Evolutionary conservation across 2,329 filamentous ascomycete genomes (phyloP).

Genomic region (Metarhizium robertsii): DNA sequence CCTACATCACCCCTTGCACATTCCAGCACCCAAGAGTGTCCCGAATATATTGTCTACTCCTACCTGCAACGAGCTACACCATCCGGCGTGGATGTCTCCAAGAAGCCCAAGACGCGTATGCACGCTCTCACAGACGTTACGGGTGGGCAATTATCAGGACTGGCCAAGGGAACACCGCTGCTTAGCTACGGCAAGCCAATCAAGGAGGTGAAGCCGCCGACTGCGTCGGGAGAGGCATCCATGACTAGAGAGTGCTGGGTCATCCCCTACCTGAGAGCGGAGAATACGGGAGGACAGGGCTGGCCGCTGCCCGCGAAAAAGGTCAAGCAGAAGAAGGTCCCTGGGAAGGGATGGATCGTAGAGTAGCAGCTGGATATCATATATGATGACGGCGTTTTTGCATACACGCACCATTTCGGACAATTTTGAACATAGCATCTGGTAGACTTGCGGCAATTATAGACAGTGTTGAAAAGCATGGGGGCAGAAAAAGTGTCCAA

Average conservation of each 20-base stretch:
- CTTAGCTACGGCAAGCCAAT: conserved; percentile 83
- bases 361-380: conserved; percentile 26
- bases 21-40: conserved; percentile 61
- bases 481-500: neutral
- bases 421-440: neutral
- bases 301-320: conserved; percentile 84
- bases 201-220: conserved; percentile 58
- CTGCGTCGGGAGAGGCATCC: conserved; percentile 25
- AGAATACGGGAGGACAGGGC: conserved; percentile 56
- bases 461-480: neutral
- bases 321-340: conserved; percentile 68
- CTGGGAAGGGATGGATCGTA: conserved; percentile 66
- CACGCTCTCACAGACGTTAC: conserved; percentile 75
- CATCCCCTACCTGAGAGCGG: conserved; percentile 64
- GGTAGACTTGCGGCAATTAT: neutral
- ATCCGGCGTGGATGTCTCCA: conserved; percentile 39
- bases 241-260: conserved; percentile 69
- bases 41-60: conserved; percentile 79
- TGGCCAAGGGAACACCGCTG: conserved; percentile 79
- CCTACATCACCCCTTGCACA: conserved; percentile 73
- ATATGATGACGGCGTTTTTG: neutral
- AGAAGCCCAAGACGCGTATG: conserved; percentile 70
- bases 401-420: neutral
- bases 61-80: conserved; percentile 64
- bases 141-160: conserved; percentile 62